These are phyloP conservation scores for Epichloe sp. DNA, from an alignment of 2,329 filamentous ascomycete species.

Conservation along the genomic window DNA sequence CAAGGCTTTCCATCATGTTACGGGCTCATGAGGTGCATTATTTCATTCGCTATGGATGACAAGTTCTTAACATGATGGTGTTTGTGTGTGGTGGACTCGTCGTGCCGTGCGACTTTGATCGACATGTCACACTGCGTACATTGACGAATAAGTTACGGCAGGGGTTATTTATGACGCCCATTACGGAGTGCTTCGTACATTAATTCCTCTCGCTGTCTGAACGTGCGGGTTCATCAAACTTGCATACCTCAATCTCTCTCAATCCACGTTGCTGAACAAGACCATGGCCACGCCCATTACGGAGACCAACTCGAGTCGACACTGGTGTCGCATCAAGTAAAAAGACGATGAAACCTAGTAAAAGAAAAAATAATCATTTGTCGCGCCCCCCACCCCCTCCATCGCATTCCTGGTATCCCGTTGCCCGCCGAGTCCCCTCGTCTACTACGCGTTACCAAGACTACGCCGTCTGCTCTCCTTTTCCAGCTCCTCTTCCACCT, in stretches of 20 bases:
- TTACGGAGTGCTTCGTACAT: too few species aligned
- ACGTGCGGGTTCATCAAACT: not conserved
- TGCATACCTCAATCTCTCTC: not conserved
- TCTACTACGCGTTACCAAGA: conserved; percentile 9
- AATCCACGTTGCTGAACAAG: too few species aligned
- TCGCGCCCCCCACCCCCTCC: not conserved
- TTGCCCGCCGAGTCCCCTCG: not conserved
- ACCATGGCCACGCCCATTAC: not conserved
- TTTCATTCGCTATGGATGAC: not conserved
- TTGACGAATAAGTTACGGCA: too few species aligned
- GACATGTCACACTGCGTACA: too few species aligned
- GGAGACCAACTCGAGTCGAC: not conserved
- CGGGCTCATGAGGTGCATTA: not conserved
- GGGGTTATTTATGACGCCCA: too few species aligned
- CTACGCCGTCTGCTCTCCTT: conserved; percentile 31
- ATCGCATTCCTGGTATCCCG: not conserved
- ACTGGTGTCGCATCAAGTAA: not conserved
- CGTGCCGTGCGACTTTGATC: too few species aligned
- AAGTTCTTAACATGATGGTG: not conserved
- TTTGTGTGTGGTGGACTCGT: too few species aligned
- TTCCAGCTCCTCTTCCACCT: conserved; percentile 46
- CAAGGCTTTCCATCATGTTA: not conserved
- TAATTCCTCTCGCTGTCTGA: not conserved
- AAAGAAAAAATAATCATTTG: not conserved
- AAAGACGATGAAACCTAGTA: not conserved